These are phyloP conservation scores for Annulohypoxylon nitens DNA, from an alignment of 495 filamentous ascomycete species.

Conservation along the genomic window DNA sequence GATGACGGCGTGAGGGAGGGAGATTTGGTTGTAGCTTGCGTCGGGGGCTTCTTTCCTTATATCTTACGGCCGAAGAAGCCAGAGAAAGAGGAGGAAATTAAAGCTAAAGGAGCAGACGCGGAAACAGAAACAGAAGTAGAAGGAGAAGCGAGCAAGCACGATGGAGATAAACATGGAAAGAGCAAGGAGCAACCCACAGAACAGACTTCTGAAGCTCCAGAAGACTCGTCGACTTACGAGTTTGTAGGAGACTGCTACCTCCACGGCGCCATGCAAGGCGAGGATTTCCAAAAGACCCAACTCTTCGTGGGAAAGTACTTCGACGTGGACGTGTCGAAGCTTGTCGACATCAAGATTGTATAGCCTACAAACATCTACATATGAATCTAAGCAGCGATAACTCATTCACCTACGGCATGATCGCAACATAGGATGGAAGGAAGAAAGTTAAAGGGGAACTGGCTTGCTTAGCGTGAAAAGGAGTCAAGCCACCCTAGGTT, in stretches of 20 bases:
- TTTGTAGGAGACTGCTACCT: conserved; percentile 44
- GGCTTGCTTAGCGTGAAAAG: neutral
- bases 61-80: conserved; percentile 31
- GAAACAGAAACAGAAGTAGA: neutral
- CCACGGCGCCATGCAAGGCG: conserved; percentile 45
- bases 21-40: conserved; percentile 42
- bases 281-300: conserved; percentile 28
- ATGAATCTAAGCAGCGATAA: neutral
- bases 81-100: neutral
- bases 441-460: neutral
- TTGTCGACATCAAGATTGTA: conserved; percentile 40
- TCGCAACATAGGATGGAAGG: neutral
- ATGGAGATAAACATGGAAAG: neutral
- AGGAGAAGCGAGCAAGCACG: neutral
- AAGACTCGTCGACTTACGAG: conserved; percentile 38
- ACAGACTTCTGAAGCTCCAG: neutral
- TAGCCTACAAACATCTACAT: neutral
- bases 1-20: conserved; percentile 38
- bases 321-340: conserved; percentile 30
- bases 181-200: neutral
- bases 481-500: neutral
- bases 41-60: conserved; percentile 47
- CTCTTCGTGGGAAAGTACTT: conserved; percentile 13
- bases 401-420: neutral
- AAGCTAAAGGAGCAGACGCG: neutral